Percentiles rank a stretch among this genome's conserved stretches.
phyloP scores from a whole-genome alignment of 1,284 basidiomycete species.

The Trametes pubescens region DNA sequence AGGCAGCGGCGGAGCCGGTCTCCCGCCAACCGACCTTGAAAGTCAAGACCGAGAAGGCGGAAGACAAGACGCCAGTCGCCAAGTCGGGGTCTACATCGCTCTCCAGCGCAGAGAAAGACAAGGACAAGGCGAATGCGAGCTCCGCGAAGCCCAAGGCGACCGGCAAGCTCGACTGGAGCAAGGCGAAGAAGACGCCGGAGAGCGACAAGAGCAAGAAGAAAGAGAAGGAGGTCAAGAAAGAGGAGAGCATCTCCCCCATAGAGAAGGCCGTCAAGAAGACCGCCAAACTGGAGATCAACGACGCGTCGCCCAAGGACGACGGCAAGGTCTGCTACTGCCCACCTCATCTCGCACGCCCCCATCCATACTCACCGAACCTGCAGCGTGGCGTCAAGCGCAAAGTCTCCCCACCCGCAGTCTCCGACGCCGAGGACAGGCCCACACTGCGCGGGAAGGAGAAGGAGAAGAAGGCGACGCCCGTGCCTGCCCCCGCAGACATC shows the following conservation, averaged over 20 bases:
- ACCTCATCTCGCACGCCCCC: background rate
- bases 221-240: conserved; percentile 33
- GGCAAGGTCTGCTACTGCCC: conserved; percentile 29
- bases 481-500: conserved; percentile 14
- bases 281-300: conserved; percentile 37
- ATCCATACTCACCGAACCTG: background rate
- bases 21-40: conserved; percentile 30
- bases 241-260: conserved; percentile 28
- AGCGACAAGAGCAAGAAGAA: conserved; percentile 30
- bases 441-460: conserved; percentile 14
- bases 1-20: conserved; percentile 29
- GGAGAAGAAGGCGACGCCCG: conserved; percentile 4
- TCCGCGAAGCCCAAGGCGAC: conserved; percentile 53
- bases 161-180: conserved; percentile 71
- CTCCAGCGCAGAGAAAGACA: conserved; percentile 35
- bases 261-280: conserved; percentile 31
- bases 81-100: conserved; percentile 7
- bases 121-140: conserved; percentile 34
- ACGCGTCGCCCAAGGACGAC: conserved; percentile 27
- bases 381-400: conserved; percentile 70
- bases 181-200: conserved; percentile 57
- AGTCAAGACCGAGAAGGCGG: conserved; percentile 34
- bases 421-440: conserved; percentile 34
- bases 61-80: conserved; percentile 5
- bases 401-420: conserved; percentile 40